Evolutionary conservation across 2,329 filamentous ascomycete genomes (phyloP), one percentile per base, ranked within the genome.

Genomic region (Aureobasidium melanogenum): DNA sequence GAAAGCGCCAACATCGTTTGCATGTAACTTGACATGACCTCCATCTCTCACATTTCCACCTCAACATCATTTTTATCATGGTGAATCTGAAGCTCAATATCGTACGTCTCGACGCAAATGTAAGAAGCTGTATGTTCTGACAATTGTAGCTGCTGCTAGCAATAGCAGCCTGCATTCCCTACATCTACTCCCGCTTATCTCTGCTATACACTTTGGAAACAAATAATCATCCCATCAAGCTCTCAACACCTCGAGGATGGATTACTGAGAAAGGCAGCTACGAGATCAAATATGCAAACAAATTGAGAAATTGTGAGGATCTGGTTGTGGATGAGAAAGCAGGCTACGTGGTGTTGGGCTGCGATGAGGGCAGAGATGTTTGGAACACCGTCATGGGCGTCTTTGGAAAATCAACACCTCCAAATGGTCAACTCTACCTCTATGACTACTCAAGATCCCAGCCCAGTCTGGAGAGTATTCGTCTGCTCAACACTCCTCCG

Each of bases 351-450:
- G 67, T 79, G 6, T 60, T 78, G 56, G 75, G 74, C 62, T 79
- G 77, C 64, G 75, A 78, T 62, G 68, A 72, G 0, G 74, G 72
- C 15, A 63, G 77, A 26, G 76, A 78, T 64, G 64, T 67, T 5
- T 78, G 76, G 76, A 78, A 79, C 56, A 77, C 75, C 0, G 76
- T 78, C 12, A 77, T 77, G 75, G 56, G 56, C 10, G 19, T 50
- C 12, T 60, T 60, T 4, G 28, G 34, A 12, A 50, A n/a, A 32
- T 9, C 34, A 1, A 12, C 36, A 8, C 24, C 46, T 46, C 17
- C 26, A 8, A 63, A 68, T 15, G 73, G 74, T 5, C 67, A 63
- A 2, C 65, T 78, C n/a, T 77, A 72, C 66, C 63, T 76, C 19
- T 76, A 73, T 63, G 68, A 73, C 62, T 77, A 77, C 64, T 60